Percentiles rank a stretch among this genome's conserved stretches.
These are phyloP conservation scores for Dioscorea zingiberensis DNA, from an alignment of 106 monocot genomes.

Conservation along the genomic window DNA sequence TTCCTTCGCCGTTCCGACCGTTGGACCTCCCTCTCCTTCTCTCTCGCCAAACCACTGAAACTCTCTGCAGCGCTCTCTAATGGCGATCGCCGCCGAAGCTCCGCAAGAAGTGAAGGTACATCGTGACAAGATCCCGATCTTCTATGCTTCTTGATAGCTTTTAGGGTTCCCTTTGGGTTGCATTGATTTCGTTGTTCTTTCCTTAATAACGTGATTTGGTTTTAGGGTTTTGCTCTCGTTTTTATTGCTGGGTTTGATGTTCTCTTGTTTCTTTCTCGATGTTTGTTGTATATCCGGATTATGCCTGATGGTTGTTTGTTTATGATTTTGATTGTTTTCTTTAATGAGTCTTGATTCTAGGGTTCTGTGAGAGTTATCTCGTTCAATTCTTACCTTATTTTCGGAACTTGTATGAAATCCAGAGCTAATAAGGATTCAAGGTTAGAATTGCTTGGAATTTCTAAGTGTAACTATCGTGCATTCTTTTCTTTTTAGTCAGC, in stretches of 20 bases:
- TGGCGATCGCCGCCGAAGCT: slow-evolving; percentile 32
- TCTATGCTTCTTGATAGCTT: neutral
- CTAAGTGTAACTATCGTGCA: too few relatives aligned
- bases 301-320: neutral
- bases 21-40: neutral
- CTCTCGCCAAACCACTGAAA: neutral
- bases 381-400: too few relatives aligned
- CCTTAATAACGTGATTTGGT: neutral
- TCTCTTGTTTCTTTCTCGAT: neutral
- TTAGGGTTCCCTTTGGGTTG: neutral
- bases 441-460: too few relatives aligned
- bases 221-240: neutral
- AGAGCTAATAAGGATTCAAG: too few relatives aligned
- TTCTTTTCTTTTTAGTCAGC: too few relatives aligned
- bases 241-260: neutral
- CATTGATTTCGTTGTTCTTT: neutral
- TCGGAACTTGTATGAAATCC: too few relatives aligned
- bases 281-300: neutral
- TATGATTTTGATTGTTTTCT: neutral
- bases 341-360: neutral
- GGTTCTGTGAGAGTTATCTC: too few relatives aligned
- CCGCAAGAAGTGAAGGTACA: slow-evolving; percentile 26
- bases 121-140: too few relatives aligned
- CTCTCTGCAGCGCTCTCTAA: slow-evolving; percentile 1
- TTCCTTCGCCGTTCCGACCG: neutral